These are phyloP conservation scores for Rhododendron mucronatum DNA, from an alignment of 148 eudicot genomes.

Conservation along the genomic window DNA sequence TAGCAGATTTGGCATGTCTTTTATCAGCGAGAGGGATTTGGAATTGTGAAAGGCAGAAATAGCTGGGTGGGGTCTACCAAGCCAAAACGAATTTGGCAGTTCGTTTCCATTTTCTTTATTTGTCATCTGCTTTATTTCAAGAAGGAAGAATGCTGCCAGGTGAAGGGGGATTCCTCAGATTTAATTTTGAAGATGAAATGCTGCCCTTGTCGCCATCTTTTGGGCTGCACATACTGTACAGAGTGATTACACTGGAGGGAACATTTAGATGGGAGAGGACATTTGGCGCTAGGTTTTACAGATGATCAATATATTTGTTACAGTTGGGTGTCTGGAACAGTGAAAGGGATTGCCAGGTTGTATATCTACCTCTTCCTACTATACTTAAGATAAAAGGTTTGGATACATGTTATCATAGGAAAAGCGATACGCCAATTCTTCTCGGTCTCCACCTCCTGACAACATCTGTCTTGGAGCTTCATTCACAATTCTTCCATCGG, in stretches of 20 bases:
- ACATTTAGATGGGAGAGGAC: background rate
- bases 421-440: background rate
- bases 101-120: background rate
- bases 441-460: slow-evolving; percentile 1
- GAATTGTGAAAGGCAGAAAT: slow-evolving; percentile 3
- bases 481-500: background rate
- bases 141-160: background rate
- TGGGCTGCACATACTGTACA: slow-evolving; percentile 16
- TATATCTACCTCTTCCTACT: background rate
- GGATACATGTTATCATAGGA: background rate
- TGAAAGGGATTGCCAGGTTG: background rate
- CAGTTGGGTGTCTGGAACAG: background rate
- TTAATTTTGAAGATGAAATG: slow-evolving; percentile 1
- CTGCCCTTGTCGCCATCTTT: background rate
- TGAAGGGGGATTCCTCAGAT: slow-evolving; percentile 1
- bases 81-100: slow-evolving; percentile 5
- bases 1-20: background rate
- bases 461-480: background rate
- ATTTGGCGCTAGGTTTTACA: background rate
- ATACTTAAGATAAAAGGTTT: background rate
- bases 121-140: background rate
- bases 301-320: background rate
- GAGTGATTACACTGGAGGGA: background rate
- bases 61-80: background rate
- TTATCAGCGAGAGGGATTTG: slow-evolving; percentile 1